These are phyloP conservation scores for Batkoa obscura DNA, from an alignment of 371 early-diverging fungal species.

Conservation along the genomic window DNA sequence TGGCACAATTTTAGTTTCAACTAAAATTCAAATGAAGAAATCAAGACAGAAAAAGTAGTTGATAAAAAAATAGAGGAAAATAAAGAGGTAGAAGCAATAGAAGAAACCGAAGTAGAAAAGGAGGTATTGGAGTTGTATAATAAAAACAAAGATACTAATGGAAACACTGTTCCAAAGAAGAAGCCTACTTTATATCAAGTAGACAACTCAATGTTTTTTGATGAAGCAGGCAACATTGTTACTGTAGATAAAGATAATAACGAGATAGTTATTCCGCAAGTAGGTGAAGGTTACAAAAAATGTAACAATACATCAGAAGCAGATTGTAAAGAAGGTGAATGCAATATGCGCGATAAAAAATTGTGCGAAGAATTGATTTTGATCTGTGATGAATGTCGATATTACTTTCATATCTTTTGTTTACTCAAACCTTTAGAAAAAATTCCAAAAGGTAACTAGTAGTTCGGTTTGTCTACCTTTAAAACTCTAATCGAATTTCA, in stretches of 20 bases:
- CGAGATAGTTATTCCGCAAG: neutral
- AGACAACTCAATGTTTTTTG: neutral
- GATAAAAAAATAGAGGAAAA: too few relatives aligned
- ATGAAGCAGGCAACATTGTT: neutral
- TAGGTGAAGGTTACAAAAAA: constrained; percentile 16
- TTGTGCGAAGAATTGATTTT: constrained; percentile 24
- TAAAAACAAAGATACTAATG: too few relatives aligned
- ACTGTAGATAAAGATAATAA: neutral
- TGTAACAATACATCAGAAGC: constrained; percentile 24
- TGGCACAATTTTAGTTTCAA: constrained; percentile 6
- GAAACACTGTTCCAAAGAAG: neutral
- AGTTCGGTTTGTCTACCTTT: neutral
- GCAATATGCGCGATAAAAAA: constrained; percentile 23
- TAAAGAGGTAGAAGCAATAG: neutral
- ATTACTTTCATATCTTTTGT: constrained; percentile 29
- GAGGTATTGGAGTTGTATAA: neutral
- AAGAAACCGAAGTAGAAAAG: neutral
- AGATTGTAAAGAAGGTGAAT: constrained; percentile 28
- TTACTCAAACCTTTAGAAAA: constrained; percentile 15
- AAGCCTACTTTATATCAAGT: neutral
- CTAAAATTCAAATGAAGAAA: neutral
- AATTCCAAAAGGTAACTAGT: constrained; percentile 24
- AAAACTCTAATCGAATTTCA: neutral
- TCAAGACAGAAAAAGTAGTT: too few relatives aligned
- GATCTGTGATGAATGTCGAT: constrained; percentile 39